A percentile compares a stretch with the other conserved stretches of the same genome.
Conservation (phyloP, 2,329 filamentous ascomycete species). For the Pezicula carpinea region DNA sequence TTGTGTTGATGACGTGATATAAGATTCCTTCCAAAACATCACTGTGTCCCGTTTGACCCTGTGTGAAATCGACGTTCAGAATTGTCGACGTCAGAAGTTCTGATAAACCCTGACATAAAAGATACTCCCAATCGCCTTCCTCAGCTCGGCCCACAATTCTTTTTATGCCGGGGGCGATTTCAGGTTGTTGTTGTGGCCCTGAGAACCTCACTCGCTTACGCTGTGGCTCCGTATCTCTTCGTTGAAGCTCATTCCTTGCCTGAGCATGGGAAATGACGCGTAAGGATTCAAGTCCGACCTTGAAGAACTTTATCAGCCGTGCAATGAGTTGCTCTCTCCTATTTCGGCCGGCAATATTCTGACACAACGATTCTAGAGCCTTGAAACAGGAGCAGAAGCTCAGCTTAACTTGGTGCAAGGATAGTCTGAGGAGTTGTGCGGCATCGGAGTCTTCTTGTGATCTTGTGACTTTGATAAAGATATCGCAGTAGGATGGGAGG, state of each 20-base stretch:
- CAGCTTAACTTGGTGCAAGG: slow-evolving; percentile 15
- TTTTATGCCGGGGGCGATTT: too few species aligned
- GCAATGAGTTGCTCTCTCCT: slow-evolving; percentile 14
- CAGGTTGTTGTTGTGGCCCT: too few species aligned
- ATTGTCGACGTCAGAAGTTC: too few species aligned
- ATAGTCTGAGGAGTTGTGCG: slow-evolving; percentile 12
- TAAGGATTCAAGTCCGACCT: slow-evolving; percentile 9
- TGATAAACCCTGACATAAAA: too few species aligned
- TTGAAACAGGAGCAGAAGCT: slow-evolving; percentile 17
- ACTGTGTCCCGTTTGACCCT: slow-evolving; percentile 20
- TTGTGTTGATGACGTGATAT: slow-evolving; percentile 31
- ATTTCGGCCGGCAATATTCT: slow-evolving; percentile 16
- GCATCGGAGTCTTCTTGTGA: slow-evolving; percentile 6
- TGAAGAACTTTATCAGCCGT: slow-evolving; percentile 18
- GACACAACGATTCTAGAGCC: slow-evolving; percentile 16
- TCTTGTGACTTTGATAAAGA: too few species aligned
- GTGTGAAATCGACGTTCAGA: too few species aligned
- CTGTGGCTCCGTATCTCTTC: too few species aligned
- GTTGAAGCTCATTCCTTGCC: slow-evolving; percentile 6
- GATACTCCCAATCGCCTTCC: too few species aligned
- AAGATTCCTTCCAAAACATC: slow-evolving; percentile 37
- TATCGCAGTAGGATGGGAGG: slow-evolving; percentile 12
- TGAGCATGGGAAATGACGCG: slow-evolving; percentile 12
- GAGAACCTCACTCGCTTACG: too few species aligned
- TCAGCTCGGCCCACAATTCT: too few species aligned